Evolutionary conservation across 164 flowering plant genomes (phyloP).

Genomic region (Aristolochia fimbriata): DNA sequence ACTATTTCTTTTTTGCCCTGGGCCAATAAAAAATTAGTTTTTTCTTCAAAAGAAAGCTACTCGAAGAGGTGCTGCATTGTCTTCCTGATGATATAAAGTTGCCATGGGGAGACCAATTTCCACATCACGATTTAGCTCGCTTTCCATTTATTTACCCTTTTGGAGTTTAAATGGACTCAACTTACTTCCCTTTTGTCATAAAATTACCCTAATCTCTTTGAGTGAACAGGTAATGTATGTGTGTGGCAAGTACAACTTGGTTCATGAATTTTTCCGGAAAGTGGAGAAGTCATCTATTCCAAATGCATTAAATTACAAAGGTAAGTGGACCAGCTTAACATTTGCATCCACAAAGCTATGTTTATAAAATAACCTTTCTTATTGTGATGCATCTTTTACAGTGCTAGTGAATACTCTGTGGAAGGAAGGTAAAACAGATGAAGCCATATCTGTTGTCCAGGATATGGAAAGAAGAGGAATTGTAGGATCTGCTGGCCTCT

Average conservation of each 20-base stretch:
- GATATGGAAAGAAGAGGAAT: conserved; percentile 89
- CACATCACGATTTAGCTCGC: too few relatives aligned
- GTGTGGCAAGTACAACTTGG: conserved; percentile 83
- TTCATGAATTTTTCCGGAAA: conserved; percentile 75
- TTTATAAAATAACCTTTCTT: background rate
- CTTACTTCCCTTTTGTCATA: too few relatives aligned
- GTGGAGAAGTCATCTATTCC: conserved; percentile 55
- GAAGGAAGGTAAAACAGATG: conserved; percentile 77
- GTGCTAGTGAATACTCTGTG: conserved; percentile 81
- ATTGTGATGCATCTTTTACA: conserved; percentile 19
- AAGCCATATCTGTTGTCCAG: conserved; percentile 59
- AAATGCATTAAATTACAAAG: conserved; percentile 75
- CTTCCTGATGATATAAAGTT: too few relatives aligned
- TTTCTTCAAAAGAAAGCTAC: too few relatives aligned
- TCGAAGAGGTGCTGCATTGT: too few relatives aligned
- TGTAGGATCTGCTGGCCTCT: conserved; percentile 84
- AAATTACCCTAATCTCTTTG: too few relatives aligned
- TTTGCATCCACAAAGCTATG: background rate
- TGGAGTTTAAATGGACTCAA: too few relatives aligned
- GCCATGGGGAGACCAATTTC: too few relatives aligned
- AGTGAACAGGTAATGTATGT: conserved; percentile 61
- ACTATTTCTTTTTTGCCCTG: too few relatives aligned
- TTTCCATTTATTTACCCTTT: too few relatives aligned
- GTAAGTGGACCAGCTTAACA: conserved; percentile 20
- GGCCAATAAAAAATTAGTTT: too few relatives aligned